A percentile compares a stretch with the other conserved stretches of the same genome.
Conservation (phyloP, 2,329 filamentous ascomycete species). For the Aspergillus amoenus region DNA sequence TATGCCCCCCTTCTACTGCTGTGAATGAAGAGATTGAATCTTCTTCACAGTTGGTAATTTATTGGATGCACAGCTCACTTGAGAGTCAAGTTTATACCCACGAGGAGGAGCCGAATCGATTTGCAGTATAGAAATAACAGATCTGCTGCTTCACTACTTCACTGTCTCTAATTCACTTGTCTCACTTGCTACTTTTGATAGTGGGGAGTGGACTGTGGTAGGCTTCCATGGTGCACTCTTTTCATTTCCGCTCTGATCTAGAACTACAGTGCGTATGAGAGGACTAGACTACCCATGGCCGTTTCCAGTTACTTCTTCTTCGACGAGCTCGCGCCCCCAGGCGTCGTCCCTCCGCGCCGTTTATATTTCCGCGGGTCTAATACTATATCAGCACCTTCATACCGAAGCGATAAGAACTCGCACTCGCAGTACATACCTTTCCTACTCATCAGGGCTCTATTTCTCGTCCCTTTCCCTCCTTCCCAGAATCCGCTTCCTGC, state of each 20-base stretch:
- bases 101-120: too few species aligned
- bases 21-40: too few species aligned
- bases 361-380: constrained; percentile 70
- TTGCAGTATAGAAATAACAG: too few species aligned
- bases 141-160: too few species aligned
- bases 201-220: not conserved
- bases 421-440: constrained; percentile 49
- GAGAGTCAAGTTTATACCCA: not conserved
- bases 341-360: constrained; percentile 50
- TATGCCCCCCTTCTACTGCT: not conserved
- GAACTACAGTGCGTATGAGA: not conserved
- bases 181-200: not conserved
- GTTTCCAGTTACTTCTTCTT: constrained; percentile 27
- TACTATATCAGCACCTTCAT: constrained; percentile 7
- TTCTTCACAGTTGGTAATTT: too few species aligned
- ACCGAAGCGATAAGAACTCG: not conserved
- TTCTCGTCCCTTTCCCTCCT: constrained; percentile 78
- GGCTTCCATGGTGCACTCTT: not conserved
- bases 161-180: too few species aligned
- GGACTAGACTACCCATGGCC: not conserved
- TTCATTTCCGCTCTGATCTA: not conserved
- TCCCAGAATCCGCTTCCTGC: constrained; percentile 77
- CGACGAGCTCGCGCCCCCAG: constrained; percentile 27
- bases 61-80: not conserved
- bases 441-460: constrained; percentile 68